Conservation (phyloP, 345 rosid species). For the Pistacia integerrima region DNA sequence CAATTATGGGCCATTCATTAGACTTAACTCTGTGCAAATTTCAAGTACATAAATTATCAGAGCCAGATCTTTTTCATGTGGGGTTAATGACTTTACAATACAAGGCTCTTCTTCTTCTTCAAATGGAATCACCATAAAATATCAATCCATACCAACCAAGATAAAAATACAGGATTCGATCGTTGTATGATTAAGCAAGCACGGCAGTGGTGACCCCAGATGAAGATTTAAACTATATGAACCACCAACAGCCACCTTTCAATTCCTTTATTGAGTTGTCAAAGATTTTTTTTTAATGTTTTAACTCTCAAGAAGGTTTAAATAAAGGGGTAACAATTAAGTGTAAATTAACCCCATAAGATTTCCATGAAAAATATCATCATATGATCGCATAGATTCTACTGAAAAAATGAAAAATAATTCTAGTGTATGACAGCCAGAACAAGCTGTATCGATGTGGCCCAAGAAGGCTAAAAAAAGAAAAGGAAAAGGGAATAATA, state of each 20-base stretch:
- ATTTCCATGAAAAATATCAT: neutral
- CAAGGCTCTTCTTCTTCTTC: neutral
- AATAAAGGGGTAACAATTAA: neutral
- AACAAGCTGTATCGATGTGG: constrained; percentile 29
- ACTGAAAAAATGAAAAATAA: neutral
- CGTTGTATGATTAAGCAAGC: neutral
- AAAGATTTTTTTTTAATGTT: neutral
- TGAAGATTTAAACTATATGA: neutral
- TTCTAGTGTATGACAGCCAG: constrained; percentile 19
- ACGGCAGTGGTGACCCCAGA: neutral
- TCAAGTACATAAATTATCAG: neutral
- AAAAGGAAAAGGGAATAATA: neutral
- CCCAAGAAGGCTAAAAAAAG: neutral
- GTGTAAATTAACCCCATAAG: too few species aligned
- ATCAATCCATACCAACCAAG: constrained; percentile 5
- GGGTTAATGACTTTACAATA: neutral
- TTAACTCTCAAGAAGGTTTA: neutral
- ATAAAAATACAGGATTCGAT: neutral
- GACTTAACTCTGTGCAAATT: neutral
- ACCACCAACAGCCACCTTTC: neutral
- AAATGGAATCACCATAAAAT: neutral
- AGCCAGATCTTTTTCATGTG: neutral
- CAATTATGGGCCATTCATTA: neutral
- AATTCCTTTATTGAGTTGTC: neutral
- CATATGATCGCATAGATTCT: neutral